Conservation (phyloP, 164 flowering plant species). For the Aristolochia californica region DNA sequence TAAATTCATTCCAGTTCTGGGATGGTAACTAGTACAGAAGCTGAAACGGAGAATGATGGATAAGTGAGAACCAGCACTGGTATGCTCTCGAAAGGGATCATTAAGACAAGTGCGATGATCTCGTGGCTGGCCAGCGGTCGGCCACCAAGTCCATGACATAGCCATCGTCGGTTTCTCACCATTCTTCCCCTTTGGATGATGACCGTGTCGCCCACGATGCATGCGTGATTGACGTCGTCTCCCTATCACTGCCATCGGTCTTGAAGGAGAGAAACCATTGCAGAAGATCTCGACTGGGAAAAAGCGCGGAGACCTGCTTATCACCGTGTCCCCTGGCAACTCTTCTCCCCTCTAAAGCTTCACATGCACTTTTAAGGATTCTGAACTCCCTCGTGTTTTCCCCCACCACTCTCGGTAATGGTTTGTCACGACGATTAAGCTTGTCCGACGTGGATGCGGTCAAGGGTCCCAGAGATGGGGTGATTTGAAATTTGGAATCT, state of each 20-base stretch:
- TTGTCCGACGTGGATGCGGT: too few relatives aligned
- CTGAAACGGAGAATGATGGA: too few relatives aligned
- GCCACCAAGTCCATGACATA: constrained; percentile 9
- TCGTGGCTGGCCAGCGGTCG: constrained; percentile 9
- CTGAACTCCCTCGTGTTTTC: background rate
- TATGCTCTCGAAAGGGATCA: too few relatives aligned
- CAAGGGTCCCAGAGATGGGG: too few relatives aligned
- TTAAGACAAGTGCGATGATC: too few relatives aligned
- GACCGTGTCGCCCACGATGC: constrained; percentile 20
- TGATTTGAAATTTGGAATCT: too few relatives aligned
- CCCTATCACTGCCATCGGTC: constrained; percentile 6
- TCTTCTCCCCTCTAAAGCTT: background rate
- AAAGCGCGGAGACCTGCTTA: constrained; percentile 1
- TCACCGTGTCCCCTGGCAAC: constrained; percentile 6
- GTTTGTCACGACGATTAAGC: too few relatives aligned
- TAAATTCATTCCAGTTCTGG: too few relatives aligned
- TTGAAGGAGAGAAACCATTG: constrained; percentile 9
- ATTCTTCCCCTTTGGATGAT: constrained; percentile 9
- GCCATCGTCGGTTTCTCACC: background rate
- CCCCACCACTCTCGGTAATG: too few relatives aligned
- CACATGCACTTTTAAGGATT: background rate
- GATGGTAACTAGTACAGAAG: too few relatives aligned
- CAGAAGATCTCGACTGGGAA: constrained; percentile 1
- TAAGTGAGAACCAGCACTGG: too few relatives aligned
- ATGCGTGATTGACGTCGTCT: constrained; percentile 21